phyloP scores from a whole-genome alignment of 2,329 filamentous ascomycete species.

The Ophiostoma pallidulum region DNA sequence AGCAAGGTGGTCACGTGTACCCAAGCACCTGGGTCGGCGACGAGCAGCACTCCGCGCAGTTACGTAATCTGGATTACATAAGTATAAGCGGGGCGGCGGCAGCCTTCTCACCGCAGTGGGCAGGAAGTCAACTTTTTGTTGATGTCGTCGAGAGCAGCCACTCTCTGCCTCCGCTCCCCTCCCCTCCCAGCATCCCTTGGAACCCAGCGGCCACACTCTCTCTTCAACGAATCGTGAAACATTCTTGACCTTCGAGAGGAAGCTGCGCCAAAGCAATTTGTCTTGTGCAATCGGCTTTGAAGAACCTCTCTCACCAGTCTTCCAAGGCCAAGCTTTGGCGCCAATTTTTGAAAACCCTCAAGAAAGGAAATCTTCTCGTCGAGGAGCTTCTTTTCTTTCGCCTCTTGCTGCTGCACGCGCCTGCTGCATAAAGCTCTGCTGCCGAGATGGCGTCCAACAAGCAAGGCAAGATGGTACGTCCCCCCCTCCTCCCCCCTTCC shows the following conservation, averaged over 20 bases:
- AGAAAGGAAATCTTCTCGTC: background rate
- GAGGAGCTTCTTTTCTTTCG: too few species aligned
- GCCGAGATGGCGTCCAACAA: constrained; percentile 66
- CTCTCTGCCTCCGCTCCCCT: background rate
- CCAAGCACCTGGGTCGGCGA: constrained; percentile 10
- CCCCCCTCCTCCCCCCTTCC: constrained; percentile 4
- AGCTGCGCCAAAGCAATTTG: constrained; percentile 14
- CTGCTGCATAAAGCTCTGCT: background rate
- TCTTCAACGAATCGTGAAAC: too few species aligned
- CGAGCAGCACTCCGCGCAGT: too few species aligned
- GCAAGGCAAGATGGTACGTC: constrained; percentile 97
- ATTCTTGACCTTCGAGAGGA: background rate
- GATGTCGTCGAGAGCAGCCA: constrained; percentile 3
- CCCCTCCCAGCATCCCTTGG: background rate
- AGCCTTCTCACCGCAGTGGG: background rate
- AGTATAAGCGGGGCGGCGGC: background rate
- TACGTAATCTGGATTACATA: background rate
- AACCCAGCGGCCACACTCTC: constrained; percentile 9
- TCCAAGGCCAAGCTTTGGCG: constrained; percentile 4
- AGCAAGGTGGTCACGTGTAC: constrained; percentile 9
- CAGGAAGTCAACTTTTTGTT: constrained; percentile 9
- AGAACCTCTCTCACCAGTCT: constrained; percentile 1
- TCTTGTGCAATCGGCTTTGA: constrained; percentile 9
- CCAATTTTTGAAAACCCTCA: constrained; percentile 13
- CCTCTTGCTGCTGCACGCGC: background rate